Base-by-base conservation (phyloP, 192 early-diverging fungal genomes). In the Haplosporangium gracile region DNA sequence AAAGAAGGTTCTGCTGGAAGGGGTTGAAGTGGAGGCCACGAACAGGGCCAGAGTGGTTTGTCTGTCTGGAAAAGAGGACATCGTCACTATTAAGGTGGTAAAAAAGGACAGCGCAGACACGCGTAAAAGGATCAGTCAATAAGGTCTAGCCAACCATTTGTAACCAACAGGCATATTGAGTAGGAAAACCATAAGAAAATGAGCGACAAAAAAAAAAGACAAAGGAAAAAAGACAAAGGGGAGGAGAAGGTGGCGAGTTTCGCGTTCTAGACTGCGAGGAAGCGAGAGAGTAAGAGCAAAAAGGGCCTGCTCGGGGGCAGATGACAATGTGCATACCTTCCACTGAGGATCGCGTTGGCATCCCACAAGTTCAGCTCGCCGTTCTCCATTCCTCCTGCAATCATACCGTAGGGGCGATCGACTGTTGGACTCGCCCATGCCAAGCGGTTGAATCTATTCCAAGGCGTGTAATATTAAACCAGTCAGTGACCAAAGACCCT, bases 311-410 rank as follows among this genome's bases (percentile, higher is more conserved):
- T 65, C 60, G 16, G 29, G 55, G 55, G 29, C 29, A 65, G 60
- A 65, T 65, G 60, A 65, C 60, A 29, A 32, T 42, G 36, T 72
- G 77, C 13, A 22, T 88, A 88, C 57, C 92, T 91, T 75, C 92
- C 93, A 65, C 91, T 92, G 16, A 97, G 82, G 70, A 99, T 94
- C 38, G 91, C 90, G 26, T 88, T 80, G 11, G 97, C 93, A 88
- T 98, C 93, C 97, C 97, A 99, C 38, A 99, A 81, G 42, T 93
- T 90, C 68, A 99, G 89, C 81, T 97, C 97, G 49, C 98, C 97
- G 89, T 95, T 98, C 87, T 98, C 98, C 92, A 98, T 92, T 29
- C 98, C 98, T 77, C 97, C 96, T 6, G 97, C 98, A 76, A 99
- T 89, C 16, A 98, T 90, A 69, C 98, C 97, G 63, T 93, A 88